Conservation (phyloP, 495 filamentous ascomycete species). For the Lasiosphaeria miniovina region DNA sequence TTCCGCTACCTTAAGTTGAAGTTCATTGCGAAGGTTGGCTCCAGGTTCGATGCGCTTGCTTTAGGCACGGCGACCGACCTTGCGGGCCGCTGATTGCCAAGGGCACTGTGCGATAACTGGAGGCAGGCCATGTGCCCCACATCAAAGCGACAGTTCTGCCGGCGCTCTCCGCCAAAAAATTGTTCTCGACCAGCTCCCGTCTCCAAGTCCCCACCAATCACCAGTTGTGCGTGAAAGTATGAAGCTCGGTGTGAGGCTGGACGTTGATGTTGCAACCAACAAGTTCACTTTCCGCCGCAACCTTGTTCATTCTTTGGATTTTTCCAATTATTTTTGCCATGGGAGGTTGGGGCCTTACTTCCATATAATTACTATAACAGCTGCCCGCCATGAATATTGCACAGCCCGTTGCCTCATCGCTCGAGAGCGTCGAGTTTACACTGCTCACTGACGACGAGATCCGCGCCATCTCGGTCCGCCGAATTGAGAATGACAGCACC, state of each 20-base stretch:
- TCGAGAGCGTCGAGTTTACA: constrained; percentile 85
- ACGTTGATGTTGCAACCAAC: background rate
- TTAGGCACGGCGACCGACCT: no score
- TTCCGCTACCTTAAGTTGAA: no score
- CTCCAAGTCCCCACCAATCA: constrained; percentile 30
- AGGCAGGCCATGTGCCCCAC: constrained; percentile 14
- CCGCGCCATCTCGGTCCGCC: constrained; percentile 82
- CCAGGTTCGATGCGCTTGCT: no score
- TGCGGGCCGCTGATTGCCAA: no score
- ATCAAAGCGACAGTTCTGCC: constrained; percentile 24
- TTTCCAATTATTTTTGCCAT: constrained; percentile 5
- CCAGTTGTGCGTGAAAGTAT: background rate
- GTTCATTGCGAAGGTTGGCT: background rate
- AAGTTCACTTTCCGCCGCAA: background rate
- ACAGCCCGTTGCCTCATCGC: constrained; percentile 78
- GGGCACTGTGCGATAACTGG: background rate
- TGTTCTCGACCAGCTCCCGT: constrained; percentile 24
- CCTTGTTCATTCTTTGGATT: background rate
- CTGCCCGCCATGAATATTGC: constrained; percentile 70
- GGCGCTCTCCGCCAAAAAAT: constrained; percentile 37
- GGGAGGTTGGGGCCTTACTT: constrained; percentile 12
- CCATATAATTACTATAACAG: constrained; percentile 8
- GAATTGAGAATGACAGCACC: constrained; percentile 83
- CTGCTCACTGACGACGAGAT: constrained; percentile 80
- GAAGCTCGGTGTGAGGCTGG: background rate